phyloP scores from a whole-genome alignment of 2,329 filamentous ascomycete species.

The Xenosphaeropsis pyriputrescens region DNA sequence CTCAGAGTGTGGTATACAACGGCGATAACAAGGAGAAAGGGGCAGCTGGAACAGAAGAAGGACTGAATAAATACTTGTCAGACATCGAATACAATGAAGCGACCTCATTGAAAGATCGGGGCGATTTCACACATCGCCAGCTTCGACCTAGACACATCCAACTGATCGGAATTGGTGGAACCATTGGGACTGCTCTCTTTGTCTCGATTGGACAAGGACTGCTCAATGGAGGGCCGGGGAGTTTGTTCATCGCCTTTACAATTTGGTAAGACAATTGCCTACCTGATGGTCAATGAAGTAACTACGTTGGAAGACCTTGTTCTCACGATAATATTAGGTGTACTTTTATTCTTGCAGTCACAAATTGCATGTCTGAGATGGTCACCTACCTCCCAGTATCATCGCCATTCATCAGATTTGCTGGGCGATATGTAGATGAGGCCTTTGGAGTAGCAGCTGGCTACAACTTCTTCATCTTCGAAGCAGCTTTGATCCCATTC shows the following conservation, averaged over 20 bases:
- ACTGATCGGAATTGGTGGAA: constrained; percentile 41
- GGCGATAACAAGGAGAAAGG: constrained; percentile 1
- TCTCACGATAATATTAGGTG: constrained; percentile 20
- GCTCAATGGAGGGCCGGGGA: constrained; percentile 41
- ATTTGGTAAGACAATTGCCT: constrained; percentile 27
- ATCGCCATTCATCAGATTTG: constrained; percentile 66
- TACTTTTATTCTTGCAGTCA: constrained; percentile 43
- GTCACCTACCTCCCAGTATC: constrained; percentile 64
- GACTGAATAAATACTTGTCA: background rate
- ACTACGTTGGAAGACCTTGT: no score
- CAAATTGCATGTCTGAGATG: constrained; percentile 58
- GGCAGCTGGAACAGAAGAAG: background rate
- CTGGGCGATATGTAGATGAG: constrained; percentile 60
- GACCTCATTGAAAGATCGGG: background rate
- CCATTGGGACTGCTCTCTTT: constrained; percentile 43
- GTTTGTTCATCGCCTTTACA: constrained; percentile 41
- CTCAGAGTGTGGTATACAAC: constrained; percentile 6
- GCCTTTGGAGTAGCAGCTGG: constrained; percentile 60
- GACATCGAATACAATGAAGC: background rate
- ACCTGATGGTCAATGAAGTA: no score
- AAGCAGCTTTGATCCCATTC: constrained; percentile 52
- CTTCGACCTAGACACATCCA: constrained; percentile 23
- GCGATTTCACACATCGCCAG: constrained; percentile 19
- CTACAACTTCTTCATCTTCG: constrained; percentile 62
- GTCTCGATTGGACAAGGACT: constrained; percentile 40